Base-by-base conservation (phyloP, 2,329 filamentous ascomycete species). In the Chaetothyriales sp. region DNA sequence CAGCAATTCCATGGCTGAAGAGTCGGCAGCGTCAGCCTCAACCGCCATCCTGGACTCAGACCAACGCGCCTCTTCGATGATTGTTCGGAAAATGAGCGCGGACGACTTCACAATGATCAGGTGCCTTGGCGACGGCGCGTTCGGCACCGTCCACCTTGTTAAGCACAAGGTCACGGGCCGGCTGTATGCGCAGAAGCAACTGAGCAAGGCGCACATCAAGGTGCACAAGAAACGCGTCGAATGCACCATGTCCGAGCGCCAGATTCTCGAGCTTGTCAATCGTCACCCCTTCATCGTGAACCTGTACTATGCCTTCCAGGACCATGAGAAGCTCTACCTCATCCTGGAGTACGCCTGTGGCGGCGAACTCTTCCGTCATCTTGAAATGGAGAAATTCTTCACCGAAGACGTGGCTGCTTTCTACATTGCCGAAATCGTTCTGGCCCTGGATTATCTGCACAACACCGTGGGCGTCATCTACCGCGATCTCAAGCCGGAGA, bases 341-440 rank as follows among this genome's bases (percentile, higher is more conserved):
- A 96, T 98, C 58, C 79, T 98, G 20, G 90, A 98, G 69, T 98
- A 98, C 66, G 92, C 92, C 4, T 86, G 95, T 66, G 93, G 93
- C 39, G 92, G 93, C 51, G 93, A 98, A 68, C 76, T 98, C 5
- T 98, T 98, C 65, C 88, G 86, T n/a, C 90, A 96, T 63, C 76
- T 98, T 22, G 86, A 82, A 53, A 84, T 87, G 58, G 89, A 96
- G 66, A 86, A 87, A 66, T 96, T 96, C 86, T 96, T 98, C 60
- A 77, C 84, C 12, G 90, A 96, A 68, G 76, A 85, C 15, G 84
- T 84, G 1, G 85, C 90, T 0, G 86, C 89, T 1, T 98, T 96
- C 68, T 98, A 98, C 75, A 94, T 96, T 86, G 93, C 88, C 0
- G 89, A 98, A 70, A 93, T 98, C 81, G 81, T 95, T 3, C 79